Evolutionary conservation across 2,329 filamentous ascomycete genomes (phyloP).

Genomic region (Microcyclospora tardicrescens): DNA sequence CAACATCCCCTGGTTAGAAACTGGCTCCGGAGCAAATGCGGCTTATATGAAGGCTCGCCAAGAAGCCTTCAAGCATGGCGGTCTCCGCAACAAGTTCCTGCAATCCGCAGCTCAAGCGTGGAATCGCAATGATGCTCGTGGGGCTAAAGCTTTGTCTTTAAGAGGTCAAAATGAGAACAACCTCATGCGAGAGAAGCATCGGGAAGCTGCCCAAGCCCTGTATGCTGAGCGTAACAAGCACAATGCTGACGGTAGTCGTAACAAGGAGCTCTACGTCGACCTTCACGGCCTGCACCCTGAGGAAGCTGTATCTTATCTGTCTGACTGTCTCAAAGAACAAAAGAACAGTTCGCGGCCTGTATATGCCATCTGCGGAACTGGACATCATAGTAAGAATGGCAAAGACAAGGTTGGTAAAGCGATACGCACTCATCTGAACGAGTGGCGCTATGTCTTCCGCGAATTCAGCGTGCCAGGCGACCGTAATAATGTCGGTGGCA

Average conservation of each 20-base stretch:
- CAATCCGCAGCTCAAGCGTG: slow-evolving; percentile 96
- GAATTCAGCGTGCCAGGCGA: slow-evolving; percentile 97
- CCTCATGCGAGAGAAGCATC: slow-evolving; percentile 90
- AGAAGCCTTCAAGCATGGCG: slow-evolving; percentile 94
- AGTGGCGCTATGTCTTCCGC: slow-evolving; percentile 90
- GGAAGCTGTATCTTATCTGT: slow-evolving; percentile 88
- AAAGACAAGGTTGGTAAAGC: slow-evolving; percentile 98
- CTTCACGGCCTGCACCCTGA: slow-evolving; percentile 97
- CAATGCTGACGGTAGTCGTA: slow-evolving; percentile 23
- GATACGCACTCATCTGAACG: slow-evolving; percentile 77
- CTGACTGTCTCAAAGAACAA: slow-evolving; percentile 76
- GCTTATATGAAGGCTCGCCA: slow-evolving; percentile 89
- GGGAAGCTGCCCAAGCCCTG: slow-evolving; percentile 79
- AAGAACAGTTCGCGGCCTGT: slow-evolving; percentile 57
- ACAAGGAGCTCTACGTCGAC: slow-evolving; percentile 78
- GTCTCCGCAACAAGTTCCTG: slow-evolving; percentile 89
- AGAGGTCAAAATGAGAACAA: slow-evolving; percentile 95
- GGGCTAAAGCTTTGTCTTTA: slow-evolving; percentile 86
- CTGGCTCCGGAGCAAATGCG: slow-evolving; percentile 79
- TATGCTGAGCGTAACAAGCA: slow-evolving; percentile 88
- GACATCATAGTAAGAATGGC: slow-evolving; percentile 95
- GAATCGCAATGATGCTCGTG: slow-evolving; percentile 94
- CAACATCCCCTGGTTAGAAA: slow-evolving; percentile 93
- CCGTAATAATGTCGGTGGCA: slow-evolving; percentile 62
- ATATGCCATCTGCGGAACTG: slow-evolving; percentile 93